Conservation (phyloP, 257 asterid species). For the Ilex aquifolium region DNA sequence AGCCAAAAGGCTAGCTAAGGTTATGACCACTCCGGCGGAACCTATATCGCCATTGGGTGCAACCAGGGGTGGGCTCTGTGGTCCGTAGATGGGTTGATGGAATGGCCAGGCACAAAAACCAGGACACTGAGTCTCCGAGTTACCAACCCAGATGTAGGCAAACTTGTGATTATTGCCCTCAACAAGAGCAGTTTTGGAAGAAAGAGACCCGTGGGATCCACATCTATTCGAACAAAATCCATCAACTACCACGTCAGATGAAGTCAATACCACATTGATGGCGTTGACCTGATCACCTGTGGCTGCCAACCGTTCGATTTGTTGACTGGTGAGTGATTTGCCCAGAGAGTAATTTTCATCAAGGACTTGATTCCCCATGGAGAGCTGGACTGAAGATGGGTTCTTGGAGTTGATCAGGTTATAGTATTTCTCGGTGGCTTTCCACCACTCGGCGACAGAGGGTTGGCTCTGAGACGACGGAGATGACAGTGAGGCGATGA, state of each 20-base stretch:
- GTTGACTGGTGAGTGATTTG: conserved; percentile 29
- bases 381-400: conserved; percentile 14
- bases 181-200: conserved; percentile 5
- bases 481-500: conserved; percentile 27
- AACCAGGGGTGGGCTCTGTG: too few relatives aligned
- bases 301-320: conserved; percentile 33
- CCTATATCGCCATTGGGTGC: too few relatives aligned
- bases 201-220: conserved; percentile 45
- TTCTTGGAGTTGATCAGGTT: conserved; percentile 25
- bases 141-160: too few relatives aligned
- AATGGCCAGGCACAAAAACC: too few relatives aligned
- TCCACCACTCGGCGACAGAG: conserved; percentile 44
- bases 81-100: too few relatives aligned
- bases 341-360: conserved; percentile 38
- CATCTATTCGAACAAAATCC: conserved; percentile 51
- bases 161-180: too few relatives aligned
- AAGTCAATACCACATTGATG: conserved; percentile 43
- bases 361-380: conserved; percentile 24
- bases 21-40: too few relatives aligned
- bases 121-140: too few relatives aligned
- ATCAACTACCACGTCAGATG: conserved; percentile 39
- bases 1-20: too few relatives aligned
- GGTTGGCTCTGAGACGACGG: conserved; percentile 24
- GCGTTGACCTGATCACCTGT: conserved; percentile 41
- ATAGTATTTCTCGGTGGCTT: conserved; percentile 34